A percentile compares a stretch with the other conserved stretches of the same genome.
Evolutionary conservation across 306 rosid genomes (phyloP).

Genomic region (Mimosa bimucronata): DNA sequence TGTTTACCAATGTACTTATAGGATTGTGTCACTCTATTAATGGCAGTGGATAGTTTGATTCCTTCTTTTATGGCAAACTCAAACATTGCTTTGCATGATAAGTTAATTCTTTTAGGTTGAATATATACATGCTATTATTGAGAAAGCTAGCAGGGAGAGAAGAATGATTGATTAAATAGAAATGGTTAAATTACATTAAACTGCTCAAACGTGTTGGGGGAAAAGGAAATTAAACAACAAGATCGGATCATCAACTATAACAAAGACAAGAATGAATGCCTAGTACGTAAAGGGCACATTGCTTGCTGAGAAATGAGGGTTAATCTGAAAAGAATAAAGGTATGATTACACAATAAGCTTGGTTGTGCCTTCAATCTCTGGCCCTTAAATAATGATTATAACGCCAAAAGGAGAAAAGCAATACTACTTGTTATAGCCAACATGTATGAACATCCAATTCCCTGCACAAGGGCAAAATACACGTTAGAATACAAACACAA

Average conservation of each 20-base stretch:
- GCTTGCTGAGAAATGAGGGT: background rate
- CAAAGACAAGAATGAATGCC: background rate
- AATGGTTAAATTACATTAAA: background rate
- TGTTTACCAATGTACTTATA: too few species aligned
- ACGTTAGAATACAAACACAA: slow-evolving; percentile 13
- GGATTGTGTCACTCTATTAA: too few species aligned
- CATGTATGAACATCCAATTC: slow-evolving; percentile 50
- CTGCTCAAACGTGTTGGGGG: slow-evolving; percentile 21
- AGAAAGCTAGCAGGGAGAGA: background rate
- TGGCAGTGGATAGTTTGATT: background rate
- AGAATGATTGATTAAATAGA: background rate
- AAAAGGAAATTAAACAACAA: slow-evolving; percentile 26
- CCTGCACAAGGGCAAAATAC: slow-evolving; percentile 47
- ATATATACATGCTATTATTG: background rate
- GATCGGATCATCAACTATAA: slow-evolving; percentile 13
- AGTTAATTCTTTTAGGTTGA: background rate
- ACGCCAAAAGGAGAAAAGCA: slow-evolving; percentile 54
- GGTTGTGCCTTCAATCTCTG: slow-evolving; percentile 2
- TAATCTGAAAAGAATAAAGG: slow-evolving; percentile 24
- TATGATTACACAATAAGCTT: slow-evolving; percentile 11
- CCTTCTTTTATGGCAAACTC: background rate
- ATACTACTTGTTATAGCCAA: slow-evolving; percentile 59
- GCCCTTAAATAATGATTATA: slow-evolving; percentile 23
- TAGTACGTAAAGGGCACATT: background rate
- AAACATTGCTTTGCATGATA: background rate